Base-by-base conservation (phyloP, 106 monocot species). In the Vanilla planifolia region DNA sequence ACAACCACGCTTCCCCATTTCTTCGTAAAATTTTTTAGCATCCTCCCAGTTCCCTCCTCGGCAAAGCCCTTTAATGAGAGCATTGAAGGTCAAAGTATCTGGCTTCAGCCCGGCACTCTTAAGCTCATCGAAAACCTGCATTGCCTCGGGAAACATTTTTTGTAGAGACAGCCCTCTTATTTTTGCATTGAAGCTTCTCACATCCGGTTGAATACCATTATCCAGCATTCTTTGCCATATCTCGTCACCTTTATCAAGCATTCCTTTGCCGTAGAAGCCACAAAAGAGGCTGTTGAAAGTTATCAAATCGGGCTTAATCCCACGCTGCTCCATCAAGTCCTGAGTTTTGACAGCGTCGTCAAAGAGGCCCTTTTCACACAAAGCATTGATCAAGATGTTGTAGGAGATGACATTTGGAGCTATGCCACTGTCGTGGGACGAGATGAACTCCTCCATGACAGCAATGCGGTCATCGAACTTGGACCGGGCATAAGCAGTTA, bases 101-200 rank as follows among this genome's bases (percentile, higher is more conserved):
- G 75, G 80, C 51, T 71, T 65, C 27, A 66, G 62, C 27, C 65
- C 65, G 15, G 50, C 55, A 14, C 20, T 21, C 44, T 44, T 44
- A 62, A 80, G 46, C 23, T 44, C 26, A 10, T 75, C 71, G 17
- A 74, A 55, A 40, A 76, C 45, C 61, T 71, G 61, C 14, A 53
- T 62, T 13, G 84, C 80, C 6, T 89, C 89, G 23, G 25, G 2
- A 13, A 65, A 68, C 33, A 43, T 68, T 51, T 69, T 68, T 10
- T 60, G 48, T 6, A 55, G 39, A 51, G 63, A 68, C 48, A 89
- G 32, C 22, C 71, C 74, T 56, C 75, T 74, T 65, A 89, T 13
- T 55, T 80, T 89, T 2, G 84, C 55, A 58, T 89, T 89, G 60
- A 67, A 89, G 76, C 69, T 84, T 66, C 41, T 74, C 25, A 43